Conservation (phyloP, 1,139 yeast species). For the Geotrichum europaeum region DNA sequence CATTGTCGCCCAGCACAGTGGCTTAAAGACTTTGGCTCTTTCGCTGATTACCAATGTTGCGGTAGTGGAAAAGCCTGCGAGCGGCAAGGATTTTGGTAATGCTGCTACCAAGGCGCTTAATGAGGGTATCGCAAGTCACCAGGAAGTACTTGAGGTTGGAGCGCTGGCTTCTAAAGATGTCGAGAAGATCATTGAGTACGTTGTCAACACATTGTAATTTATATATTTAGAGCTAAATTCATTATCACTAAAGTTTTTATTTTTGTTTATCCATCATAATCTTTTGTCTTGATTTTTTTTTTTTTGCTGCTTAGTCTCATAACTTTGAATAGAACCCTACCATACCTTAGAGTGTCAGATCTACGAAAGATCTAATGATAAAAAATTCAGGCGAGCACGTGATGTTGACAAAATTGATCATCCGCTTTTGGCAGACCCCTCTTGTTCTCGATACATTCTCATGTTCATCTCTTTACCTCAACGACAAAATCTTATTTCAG, state of each 20-base stretch:
- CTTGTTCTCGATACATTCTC: background rate
- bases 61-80: constrained; percentile 67
- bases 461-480: background rate
- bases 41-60: constrained; percentile 83
- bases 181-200: constrained; percentile 57
- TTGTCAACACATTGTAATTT: constrained; percentile 42
- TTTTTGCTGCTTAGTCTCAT: no score
- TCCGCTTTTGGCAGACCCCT: background rate
- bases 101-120: constrained; percentile 21
- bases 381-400: background rate
- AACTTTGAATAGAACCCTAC: no score
- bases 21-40: constrained; percentile 72
- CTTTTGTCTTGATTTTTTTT: no score
- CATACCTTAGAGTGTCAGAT: no score
- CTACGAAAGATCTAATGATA: no score
- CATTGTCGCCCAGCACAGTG: constrained; percentile 83
- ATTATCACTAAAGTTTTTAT: background rate
- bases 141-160: constrained; percentile 82
- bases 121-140: constrained; percentile 82
- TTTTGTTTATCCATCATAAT: background rate
- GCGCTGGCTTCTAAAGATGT: constrained; percentile 75
- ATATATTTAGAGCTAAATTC: background rate
- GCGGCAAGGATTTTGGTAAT: constrained; percentile 50
- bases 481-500: background rate
- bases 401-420: background rate